Base-by-base conservation (phyloP, 2,329 filamentous ascomycete genomes). In the Venturia asperata region DNA sequence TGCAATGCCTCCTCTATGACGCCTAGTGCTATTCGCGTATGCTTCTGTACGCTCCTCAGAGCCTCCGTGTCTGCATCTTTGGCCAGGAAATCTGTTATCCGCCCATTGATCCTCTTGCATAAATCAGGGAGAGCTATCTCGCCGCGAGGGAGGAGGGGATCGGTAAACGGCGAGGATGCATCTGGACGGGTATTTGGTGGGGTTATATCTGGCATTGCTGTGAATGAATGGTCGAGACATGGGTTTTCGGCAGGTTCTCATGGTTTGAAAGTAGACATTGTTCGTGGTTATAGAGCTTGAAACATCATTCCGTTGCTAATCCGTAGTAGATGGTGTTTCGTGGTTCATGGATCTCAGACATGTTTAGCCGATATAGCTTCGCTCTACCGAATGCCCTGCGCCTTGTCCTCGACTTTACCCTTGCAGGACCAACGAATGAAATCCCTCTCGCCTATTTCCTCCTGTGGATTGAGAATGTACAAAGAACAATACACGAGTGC, bases 1-100 rank as follows among this genome's bases (percentile, higher is more conserved):
- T 84, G 77, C 72, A 97, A 79, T 17, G 92, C 90, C 71, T 91
- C 84, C 67, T 85, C 83, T 66, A 97, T 86, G 27, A 96, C 86
- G 27, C 77, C 81, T 71, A 96, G 81, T 30, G 91, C 88, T 64
- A 85, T 80, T 67, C 85, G 83, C 58, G 90, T 89, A 79, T 94
- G 92, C 66, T 79, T 77, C 77, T 97, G 92, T 37, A 92, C 85
- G 65, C 80, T 80, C 70, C 78, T 80, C 66, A 92, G 77, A 56
- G 84, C 75, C 64, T 84, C 78, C 24, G 83, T 82, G 3, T 81
- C 78, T 66, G 84, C 79, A 41, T 84, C 76, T 68, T 86, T 81
- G 60, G 79, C 79, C 65, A 66, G 55, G 37, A 66, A 66, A 27
- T 3, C 21, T n/a, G 39, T 17, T 37, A 66, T 47, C 13, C 56